A percentile compares a stretch with the other conserved stretches of the same genome.
Conservation (phyloP, 1,284 basidiomycete species). For the Phenoliferia sp. region DNA sequence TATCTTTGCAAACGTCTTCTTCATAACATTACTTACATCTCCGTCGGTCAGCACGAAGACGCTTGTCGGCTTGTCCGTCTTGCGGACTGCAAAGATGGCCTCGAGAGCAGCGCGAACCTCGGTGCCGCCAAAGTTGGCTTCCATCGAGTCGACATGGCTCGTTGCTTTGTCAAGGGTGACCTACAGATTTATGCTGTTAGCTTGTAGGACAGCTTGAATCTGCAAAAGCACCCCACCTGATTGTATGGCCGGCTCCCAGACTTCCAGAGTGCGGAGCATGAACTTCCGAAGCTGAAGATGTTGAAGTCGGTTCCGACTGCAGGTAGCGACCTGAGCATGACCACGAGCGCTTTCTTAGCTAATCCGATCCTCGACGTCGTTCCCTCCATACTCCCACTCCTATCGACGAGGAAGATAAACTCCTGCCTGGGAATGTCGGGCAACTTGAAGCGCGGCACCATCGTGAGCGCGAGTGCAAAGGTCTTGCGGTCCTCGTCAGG, state of each 20-base stretch:
- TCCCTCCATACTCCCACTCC: slow-evolving; percentile 31
- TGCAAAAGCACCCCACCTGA: slow-evolving; percentile 8
- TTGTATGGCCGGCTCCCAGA: slow-evolving; percentile 12
- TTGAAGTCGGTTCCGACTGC: slow-evolving; percentile 30
- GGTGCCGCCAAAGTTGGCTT: slow-evolving; percentile 33
- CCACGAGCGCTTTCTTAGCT: slow-evolving; percentile 23
- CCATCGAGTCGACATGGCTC: slow-evolving; percentile 26
- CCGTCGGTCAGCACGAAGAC: slow-evolving; percentile 38
- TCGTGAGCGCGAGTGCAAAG: slow-evolving; percentile 10
- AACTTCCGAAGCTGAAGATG: slow-evolving; percentile 33
- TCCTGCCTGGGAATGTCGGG: slow-evolving; percentile 24
- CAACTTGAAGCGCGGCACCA: slow-evolving; percentile 22
- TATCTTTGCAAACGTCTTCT: too few species aligned
- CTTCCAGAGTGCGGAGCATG: slow-evolving; percentile 3
- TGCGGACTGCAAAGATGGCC: slow-evolving; percentile 22
- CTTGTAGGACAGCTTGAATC: background rate
- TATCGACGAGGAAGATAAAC: slow-evolving; percentile 36
- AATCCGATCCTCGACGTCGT: slow-evolving; percentile 22
- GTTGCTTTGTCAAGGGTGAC: slow-evolving; percentile 26
- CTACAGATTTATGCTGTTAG: background rate
- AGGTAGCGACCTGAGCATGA: slow-evolving; percentile 34
- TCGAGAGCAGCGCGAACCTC: slow-evolving; percentile 32
- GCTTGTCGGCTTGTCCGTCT: slow-evolving; percentile 24
- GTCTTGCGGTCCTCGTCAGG: slow-evolving; percentile 4
- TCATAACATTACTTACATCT: slow-evolving; percentile 21